phyloP scores from a whole-genome alignment of 495 filamentous ascomycete species.

The Aspergillus affinis region DNA sequence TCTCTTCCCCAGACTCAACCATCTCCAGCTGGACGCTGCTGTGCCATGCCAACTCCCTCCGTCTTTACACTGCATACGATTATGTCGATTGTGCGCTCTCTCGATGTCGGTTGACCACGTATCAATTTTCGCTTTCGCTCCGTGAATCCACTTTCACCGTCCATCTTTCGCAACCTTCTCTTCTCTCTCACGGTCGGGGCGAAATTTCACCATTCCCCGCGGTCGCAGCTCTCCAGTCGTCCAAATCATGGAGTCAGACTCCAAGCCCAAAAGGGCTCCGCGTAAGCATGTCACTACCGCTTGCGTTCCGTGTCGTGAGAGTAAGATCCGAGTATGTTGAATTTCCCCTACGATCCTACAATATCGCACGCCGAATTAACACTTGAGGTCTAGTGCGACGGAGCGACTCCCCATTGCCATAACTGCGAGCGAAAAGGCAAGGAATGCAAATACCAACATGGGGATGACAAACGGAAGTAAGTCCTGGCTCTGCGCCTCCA shows the following conservation, averaged over 20 bases:
- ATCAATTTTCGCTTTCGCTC: conserved; percentile 3
- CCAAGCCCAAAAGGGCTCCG: conserved; percentile 37
- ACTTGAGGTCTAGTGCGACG: conserved; percentile 38
- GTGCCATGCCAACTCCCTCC: neutral
- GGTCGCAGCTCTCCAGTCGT: neutral
- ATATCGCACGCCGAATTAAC: conserved; percentile 9
- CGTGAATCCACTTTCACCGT: neutral
- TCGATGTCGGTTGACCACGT: conserved; percentile 23
- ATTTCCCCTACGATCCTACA: neutral
- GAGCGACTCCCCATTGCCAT: conserved; percentile 45
- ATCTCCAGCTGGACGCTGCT: neutral
- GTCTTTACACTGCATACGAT: neutral
- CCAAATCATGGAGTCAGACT: conserved; percentile 28
- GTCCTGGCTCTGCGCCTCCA: conserved; percentile 13
- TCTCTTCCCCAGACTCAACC: conserved; percentile 8
- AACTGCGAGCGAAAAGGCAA: conserved; percentile 50
- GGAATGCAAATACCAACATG: conserved; percentile 49
- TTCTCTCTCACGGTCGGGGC: conserved; percentile 1
- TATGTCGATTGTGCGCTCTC: conserved; percentile 15
- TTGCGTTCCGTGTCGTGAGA: conserved; percentile 51
- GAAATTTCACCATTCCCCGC: neutral
- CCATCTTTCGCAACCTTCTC: neutral
- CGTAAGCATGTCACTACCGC: conserved; percentile 50
- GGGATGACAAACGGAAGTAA: conserved; percentile 51
- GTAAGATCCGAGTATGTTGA: conserved; percentile 44